These are phyloP conservation scores for Polyplosphaeria fusca DNA, from an alignment of 495 filamentous ascomycete species.

Conservation along the genomic window DNA sequence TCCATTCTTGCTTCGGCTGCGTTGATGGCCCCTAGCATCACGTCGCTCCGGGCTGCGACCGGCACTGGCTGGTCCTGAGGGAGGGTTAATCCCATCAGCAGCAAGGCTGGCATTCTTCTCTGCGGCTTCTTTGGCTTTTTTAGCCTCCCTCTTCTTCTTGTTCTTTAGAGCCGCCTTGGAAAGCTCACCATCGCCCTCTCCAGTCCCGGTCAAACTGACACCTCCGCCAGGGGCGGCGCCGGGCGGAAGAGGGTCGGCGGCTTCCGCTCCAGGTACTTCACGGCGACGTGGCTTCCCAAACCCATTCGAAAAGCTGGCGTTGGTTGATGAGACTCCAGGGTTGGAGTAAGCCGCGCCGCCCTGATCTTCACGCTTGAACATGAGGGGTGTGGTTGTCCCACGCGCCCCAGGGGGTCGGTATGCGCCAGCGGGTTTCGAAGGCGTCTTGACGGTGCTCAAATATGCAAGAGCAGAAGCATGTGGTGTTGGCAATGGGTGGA, in stretches of 20 bases:
- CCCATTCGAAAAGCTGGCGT: conserved; percentile 57
- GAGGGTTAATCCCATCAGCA: conserved; percentile 27
- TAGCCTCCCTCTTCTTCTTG: conserved; percentile 98
- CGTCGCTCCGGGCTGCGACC: conserved; percentile 64
- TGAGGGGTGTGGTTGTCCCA: conserved; percentile 79
- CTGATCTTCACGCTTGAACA: conserved; percentile 97
- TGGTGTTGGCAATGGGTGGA: conserved; percentile 72
- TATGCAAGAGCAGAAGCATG: conserved; percentile 82
- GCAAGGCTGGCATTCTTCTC: conserved; percentile 48
- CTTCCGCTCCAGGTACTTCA: conserved; percentile 76
- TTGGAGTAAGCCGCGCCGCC: conserved; percentile 85
- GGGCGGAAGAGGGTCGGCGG: conserved; percentile 58
- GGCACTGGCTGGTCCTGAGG: conserved; percentile 29
- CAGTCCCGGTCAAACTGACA: conserved; percentile 55
- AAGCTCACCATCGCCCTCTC: conserved; percentile 62
- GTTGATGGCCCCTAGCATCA: conserved; percentile 50
- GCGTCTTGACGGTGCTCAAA: conserved; percentile 80
- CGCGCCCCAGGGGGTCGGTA: conserved; percentile 96
- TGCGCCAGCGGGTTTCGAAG: conserved; percentile 89
- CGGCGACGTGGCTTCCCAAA: conserved; percentile 70
- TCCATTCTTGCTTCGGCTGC: conserved; percentile 57
- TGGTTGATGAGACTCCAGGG: conserved; percentile 65
- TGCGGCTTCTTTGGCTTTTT: conserved; percentile 80
- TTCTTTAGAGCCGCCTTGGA: conserved; percentile 92
- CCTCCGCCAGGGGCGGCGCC: conserved; percentile 71